Percentiles rank a stretch among this genome's conserved stretches.
phyloP scores from a whole-genome alignment of 1,139 yeast species.

The Yamadazyma dushanensis region DNA sequence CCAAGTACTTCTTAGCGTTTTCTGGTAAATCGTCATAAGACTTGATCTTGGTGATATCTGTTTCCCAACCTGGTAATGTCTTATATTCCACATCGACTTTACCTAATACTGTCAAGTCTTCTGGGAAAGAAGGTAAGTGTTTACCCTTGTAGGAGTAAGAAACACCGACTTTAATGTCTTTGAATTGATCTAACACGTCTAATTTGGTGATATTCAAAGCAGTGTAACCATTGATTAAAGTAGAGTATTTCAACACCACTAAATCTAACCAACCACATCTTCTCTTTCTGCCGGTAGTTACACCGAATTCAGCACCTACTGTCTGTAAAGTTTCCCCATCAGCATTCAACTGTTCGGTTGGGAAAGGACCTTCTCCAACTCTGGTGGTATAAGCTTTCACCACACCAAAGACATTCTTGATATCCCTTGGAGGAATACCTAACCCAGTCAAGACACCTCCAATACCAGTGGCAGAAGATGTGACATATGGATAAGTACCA shows the following conservation, averaged over 20 bases:
- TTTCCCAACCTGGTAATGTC: slow-evolving; percentile 93
- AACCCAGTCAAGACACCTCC: slow-evolving; percentile 98
- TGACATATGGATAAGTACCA: slow-evolving; percentile 97
- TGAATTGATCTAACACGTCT: slow-evolving; percentile 88
- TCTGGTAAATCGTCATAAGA: slow-evolving; percentile 79
- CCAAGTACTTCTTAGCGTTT: slow-evolving; percentile 81
- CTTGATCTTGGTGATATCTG: slow-evolving; percentile 72
- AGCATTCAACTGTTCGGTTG: slow-evolving; percentile 90
- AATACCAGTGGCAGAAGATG: slow-evolving; percentile 92
- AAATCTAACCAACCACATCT: slow-evolving; percentile 99
- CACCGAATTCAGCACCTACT: slow-evolving; percentile 96
- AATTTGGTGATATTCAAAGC: slow-evolving; percentile 90
- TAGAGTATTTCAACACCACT: slow-evolving; percentile 90
- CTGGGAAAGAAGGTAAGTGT: slow-evolving; percentile 81
- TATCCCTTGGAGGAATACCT: slow-evolving; percentile 86
- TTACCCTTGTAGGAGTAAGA: slow-evolving; percentile 79
- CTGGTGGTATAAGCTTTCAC: slow-evolving; percentile 98
- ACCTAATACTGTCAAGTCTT: slow-evolving; percentile 76
- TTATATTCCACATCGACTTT: slow-evolving; percentile 89
- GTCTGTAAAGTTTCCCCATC: slow-evolving; percentile 85
- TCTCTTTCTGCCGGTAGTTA: slow-evolving; percentile 98
- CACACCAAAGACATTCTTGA: slow-evolving; percentile 86
- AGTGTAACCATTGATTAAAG: slow-evolving; percentile 91
- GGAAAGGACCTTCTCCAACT: slow-evolving; percentile 99
- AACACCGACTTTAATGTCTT: slow-evolving; percentile 84